Base-by-base conservation (phyloP, 23 red algal genomes). In the Gracilaria gracilis region DNA sequence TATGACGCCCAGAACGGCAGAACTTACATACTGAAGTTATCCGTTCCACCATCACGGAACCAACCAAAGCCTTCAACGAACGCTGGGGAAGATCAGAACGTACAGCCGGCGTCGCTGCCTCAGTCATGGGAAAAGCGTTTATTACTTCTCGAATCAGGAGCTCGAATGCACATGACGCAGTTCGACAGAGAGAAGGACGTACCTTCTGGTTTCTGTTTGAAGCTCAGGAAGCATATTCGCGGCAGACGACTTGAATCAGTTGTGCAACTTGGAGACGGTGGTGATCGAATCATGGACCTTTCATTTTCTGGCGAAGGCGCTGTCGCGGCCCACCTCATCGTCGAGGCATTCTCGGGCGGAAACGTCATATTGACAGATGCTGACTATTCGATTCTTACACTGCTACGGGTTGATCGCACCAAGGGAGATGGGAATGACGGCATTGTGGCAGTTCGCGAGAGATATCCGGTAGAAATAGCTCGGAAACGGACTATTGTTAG, bases 341-440 rank as follows among this genome's bases (percentile, higher is more conserved):
- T 99, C 3, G 97, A 99, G 66, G 79, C 87, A 24, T 96, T 96
- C 49, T 69, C 97, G 37, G 92, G 88, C 33, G 97, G 97, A 59
- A 99, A 99, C 65, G 86, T 99, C 47, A 95, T 99, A 46, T 87
- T 99, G 13, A 99, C 97, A 7, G 97, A 99, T 33, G 90, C 74
- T 0, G 91, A 95, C 25, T 95, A 92, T 40, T 81, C 78, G 8
- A 94, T 99, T 31, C 65, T 99, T 42, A 85, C 97, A n/a, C 53
- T 96, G 0, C 77, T 96, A 16, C 71, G 97, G 48, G 80, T 78
- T 35, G 92, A 88, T 58, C 71, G 82, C 15, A 57, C 76, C 9
- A 80, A 69, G 25, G 75, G 74, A 38, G 81, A 71, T 23, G 74
- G 79, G 21, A 79, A 84, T 23, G 64, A 59, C 32, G 80, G 55